Evolutionary conservation across 768 basidiomycete genomes (phyloP), one percentile per base, ranked within the genome.

Genomic region (Dacryopinax primogenitus): DNA sequence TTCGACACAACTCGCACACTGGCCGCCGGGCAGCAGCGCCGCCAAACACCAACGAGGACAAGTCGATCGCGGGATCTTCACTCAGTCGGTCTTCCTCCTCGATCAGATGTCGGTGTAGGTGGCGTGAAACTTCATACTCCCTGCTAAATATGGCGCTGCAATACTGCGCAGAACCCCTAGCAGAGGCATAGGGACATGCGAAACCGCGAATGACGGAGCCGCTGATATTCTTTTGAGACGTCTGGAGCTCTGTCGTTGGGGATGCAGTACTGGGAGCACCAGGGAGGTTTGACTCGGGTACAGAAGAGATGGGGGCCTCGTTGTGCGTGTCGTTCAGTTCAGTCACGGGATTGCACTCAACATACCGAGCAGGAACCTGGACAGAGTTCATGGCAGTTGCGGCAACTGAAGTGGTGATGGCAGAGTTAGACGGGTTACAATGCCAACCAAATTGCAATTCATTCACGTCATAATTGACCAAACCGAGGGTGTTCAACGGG

Each of bases 1-100:
- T 30, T 9, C 26, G 12, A 21, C 51, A 58, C 26, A 28, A 4
- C 26, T 26, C 4, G 18, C 51, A 58, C 13, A 58, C 26, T 13
- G 11, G 51, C 4, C 51, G 23, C 15, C 32, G 12, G 26, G 51
- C 3, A 30, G 51, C 26, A 23, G 51, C 51, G 11, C 51, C 51
- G 26, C 51, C 51, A 58, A 58, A 58, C 13, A 58, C 51, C 26
- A 58, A 30, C 13, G 23, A 11, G 7, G 51, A 3, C 26, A 6
- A 6, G 26, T 58, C 51, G 4, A 58, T 3, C 9, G 11, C 26
- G 9, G 51, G 51, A 18, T 58, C 51, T 13, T 28, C 51, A 23
- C 51, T 23, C 13, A 58, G 51, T 4, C 51, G 51, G 26, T 58
- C 51, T 58, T 58, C 51, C 21, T 58, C 51, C 21, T 58, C 51